These are phyloP conservation scores for Bodo saltans DNA, from an alignment of 78 protist genomes.

Conservation along the genomic window DNA sequence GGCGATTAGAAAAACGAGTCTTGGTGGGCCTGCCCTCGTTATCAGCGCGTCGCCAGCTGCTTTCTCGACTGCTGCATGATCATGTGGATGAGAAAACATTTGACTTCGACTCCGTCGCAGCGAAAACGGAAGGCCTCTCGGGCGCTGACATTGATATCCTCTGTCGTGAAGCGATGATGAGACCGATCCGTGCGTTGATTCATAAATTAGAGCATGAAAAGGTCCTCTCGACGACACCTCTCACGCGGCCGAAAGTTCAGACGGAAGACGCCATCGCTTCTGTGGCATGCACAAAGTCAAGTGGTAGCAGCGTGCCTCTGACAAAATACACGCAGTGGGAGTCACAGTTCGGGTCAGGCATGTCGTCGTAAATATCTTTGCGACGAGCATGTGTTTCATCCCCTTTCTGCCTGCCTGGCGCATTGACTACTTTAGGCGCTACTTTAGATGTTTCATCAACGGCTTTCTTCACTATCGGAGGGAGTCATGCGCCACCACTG, in stretches of 20 bases:
- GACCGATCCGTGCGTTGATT: constrained; percentile 53
- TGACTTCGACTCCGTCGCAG: constrained; percentile 5
- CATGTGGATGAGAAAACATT: not conserved
- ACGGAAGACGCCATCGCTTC: not conserved
- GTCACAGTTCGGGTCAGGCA: not conserved
- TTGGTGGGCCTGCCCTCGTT: constrained; percentile 47
- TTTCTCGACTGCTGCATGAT: constrained; percentile 2
- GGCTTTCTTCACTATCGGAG: too few relatives aligned
- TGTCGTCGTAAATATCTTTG: too few relatives aligned
- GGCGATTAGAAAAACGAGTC: constrained; percentile 52
- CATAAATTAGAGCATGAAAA: constrained; percentile 17
- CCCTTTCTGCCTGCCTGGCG: too few relatives aligned
- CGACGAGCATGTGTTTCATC: too few relatives aligned
- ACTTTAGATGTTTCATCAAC: too few relatives aligned
- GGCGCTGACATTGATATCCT: constrained; percentile 59
- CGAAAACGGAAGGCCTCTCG: constrained; percentile 29
- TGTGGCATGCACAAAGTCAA: not conserved
- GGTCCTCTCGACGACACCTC: not conserved
- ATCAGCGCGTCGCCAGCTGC: constrained; percentile 13
- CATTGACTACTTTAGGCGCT: too few relatives aligned
- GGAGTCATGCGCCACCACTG: too few relatives aligned
- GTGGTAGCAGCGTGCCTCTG: not conserved
- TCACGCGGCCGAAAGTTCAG: not conserved
- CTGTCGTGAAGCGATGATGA: constrained; percentile 65
- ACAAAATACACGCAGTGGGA: not conserved